These are phyloP conservation scores for Podaxis sp. DNA, from an alignment of 768 basidiomycete species.

Conservation along the genomic window DNA sequence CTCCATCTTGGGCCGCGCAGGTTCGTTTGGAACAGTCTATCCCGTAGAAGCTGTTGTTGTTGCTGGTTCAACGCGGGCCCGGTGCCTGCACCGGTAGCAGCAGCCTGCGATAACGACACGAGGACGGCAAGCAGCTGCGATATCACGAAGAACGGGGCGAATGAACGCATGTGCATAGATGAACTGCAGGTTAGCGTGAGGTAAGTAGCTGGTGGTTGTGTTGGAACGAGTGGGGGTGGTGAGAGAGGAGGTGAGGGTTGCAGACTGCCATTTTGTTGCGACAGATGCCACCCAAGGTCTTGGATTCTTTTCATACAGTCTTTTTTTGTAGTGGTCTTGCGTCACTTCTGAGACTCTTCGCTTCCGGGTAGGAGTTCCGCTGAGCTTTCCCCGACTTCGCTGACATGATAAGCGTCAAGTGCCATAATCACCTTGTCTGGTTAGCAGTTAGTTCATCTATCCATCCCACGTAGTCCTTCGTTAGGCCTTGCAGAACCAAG, in stretches of 20 bases:
- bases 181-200: not conserved
- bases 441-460: no score
- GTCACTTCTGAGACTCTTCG: not conserved
- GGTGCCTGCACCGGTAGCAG: not conserved
- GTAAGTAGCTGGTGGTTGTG: not conserved
- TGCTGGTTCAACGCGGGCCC: slow-evolving; percentile 16
- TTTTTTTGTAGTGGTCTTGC: not conserved
- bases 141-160: not conserved
- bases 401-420: no score
- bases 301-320: not conserved
- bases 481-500: no score
- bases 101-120: not conserved
- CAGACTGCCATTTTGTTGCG: not conserved
- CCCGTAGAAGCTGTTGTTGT: slow-evolving; percentile 23
- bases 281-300: not conserved
- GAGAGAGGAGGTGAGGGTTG: not conserved
- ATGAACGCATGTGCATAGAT: not conserved
- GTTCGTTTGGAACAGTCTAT: slow-evolving; percentile 30
- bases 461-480: no score
- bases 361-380: not conserved
- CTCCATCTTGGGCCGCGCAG: slow-evolving; percentile 31
- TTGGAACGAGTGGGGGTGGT: not conserved
- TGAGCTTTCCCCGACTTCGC: not conserved
- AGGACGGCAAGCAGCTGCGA: not conserved
- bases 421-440: no score